phyloP scores from a whole-genome alignment of 2,329 filamentous ascomycete genomes.

The Cladophialophora chaetospira region DNA sequence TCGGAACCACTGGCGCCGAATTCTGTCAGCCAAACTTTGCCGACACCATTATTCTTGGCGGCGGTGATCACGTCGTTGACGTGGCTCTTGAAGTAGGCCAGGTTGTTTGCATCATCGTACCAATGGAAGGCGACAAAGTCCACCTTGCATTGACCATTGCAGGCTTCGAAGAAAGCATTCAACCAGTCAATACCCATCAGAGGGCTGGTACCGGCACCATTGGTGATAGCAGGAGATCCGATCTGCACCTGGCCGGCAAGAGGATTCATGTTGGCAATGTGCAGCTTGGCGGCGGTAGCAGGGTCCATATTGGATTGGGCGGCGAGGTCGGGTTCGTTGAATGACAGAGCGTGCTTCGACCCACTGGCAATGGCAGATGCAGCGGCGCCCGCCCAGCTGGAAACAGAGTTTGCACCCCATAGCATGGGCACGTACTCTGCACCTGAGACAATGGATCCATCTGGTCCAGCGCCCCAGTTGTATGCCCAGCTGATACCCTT shows the following conservation, averaged over 20 bases:
- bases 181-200: conserved; percentile 45
- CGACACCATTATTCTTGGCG: conserved; percentile 39
- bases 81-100: conserved; percentile 43
- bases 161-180: conserved; percentile 42
- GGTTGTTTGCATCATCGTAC: conserved; percentile 40
- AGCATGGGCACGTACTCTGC: conserved; percentile 51
- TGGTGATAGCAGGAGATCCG: conserved; percentile 47
- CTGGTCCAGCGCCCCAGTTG: conserved; percentile 45
- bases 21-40: conserved; percentile 51
- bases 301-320: conserved; percentile 44
- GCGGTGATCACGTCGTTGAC: conserved; percentile 40
- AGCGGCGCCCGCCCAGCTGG: conserved; percentile 38
- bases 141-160: conserved; percentile 42
- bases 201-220: conserved; percentile 35
- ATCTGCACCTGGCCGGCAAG: conserved; percentile 42
- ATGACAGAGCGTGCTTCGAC: conserved; percentile 43
- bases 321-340: conserved; percentile 51
- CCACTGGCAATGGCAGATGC: conserved; percentile 38
- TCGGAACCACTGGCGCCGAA: conserved; percentile 40
- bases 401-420: conserved; percentile 43
- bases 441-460: conserved; percentile 37
- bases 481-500: conserved; percentile 47
- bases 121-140: conserved; percentile 49
- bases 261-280: conserved; percentile 44
- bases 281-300: conserved; percentile 40